Base-by-base conservation (phyloP, 768 basidiomycete genomes). In the Hericium alpestre region DNA sequence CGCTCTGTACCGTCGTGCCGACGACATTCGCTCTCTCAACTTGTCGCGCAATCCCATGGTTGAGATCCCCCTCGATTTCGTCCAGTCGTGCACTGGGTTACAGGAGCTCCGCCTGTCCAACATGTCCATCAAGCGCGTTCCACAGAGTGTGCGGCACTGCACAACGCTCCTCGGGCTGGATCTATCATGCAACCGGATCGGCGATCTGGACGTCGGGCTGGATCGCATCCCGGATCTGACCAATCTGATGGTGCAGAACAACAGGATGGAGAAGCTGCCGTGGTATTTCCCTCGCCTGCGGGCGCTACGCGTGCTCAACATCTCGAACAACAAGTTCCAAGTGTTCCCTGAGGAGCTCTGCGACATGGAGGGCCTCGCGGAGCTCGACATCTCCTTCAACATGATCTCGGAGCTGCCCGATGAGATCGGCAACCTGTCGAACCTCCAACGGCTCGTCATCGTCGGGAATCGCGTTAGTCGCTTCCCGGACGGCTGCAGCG, bases 361-460 rank as follows among this genome's bases (percentile, higher is more conserved):
- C 68, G 75, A 85, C 59, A 80, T 98, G 65, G 70, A 74, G 4
- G 78, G 73, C n/a, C 79, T 99, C 18, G 73, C 79, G 39, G 90
- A 94, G 63, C 82, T 99, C 18, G 94, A 98, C 65, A 76, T 96
- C 40, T 98, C 96, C 0, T 97, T 97, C 77, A 99, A 99, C 73
- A 82, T 78, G 68, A 84, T 98, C 57, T 76, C 80, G 0, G 81
- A 84, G 51, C 78, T 98, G 1, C 93, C 94, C 0, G 82, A 87
- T 38, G 82, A 86, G 46, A 82, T 98, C 46, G 88, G 87, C 1
- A 71, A 79, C 38, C 75, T 98, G 54, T 69, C 68, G 25, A 74
- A 78, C 3, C 78, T 98, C 46, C 83, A 92, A 62, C 74, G 79
- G 15, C 76, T 98, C 10, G 74, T 86, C 47, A 79, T 94, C 47